A percentile compares a stretch with the other conserved stretches of the same genome.
Evolutionary conservation across 768 basidiomycete species (phyloP).

Genomic region (Termitomyces sp.): DNA sequence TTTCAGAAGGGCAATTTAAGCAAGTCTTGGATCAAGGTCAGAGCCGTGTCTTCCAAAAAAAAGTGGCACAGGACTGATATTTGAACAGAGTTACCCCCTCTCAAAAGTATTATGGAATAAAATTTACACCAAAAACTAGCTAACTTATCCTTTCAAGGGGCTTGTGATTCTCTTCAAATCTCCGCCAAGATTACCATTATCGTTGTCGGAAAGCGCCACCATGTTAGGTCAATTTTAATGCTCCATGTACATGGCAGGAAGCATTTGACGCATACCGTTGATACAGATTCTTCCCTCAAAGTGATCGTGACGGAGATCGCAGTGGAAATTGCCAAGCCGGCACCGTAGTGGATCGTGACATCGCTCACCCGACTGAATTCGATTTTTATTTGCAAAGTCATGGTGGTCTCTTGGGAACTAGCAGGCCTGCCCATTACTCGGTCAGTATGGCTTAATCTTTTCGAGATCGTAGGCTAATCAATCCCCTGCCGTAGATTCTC

Average conservation of each 20-base stretch:
- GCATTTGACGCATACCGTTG: background rate
- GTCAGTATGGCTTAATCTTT: constrained; percentile 20
- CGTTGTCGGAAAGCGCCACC: constrained; percentile 65
- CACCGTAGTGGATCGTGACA: constrained; percentile 68
- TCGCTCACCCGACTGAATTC: constrained; percentile 67
- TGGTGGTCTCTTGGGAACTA: constrained; percentile 73
- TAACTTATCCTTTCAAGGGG: constrained; percentile 31
- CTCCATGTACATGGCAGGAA: constrained; percentile 7
- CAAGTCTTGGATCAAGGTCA: constrained; percentile 49
- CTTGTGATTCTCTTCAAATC: constrained; percentile 47
- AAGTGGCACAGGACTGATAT: background rate
- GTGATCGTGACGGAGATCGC: constrained; percentile 46
- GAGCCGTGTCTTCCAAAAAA: constrained; percentile 4
- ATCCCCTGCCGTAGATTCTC: constrained; percentile 25
- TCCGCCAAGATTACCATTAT: constrained; percentile 60
- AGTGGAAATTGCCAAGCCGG: constrained; percentile 76
- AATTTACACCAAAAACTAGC: background rate
- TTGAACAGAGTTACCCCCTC: constrained; percentile 38
- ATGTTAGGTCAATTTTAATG: constrained; percentile 27
- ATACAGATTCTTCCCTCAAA: constrained; percentile 30
- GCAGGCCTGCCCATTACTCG: constrained; percentile 43
- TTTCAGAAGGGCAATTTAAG: constrained; percentile 49
- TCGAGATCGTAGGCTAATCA: background rate
- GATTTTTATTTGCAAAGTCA: constrained; percentile 81
- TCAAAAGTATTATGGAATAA: constrained; percentile 37